Percentiles rank a stretch among this genome's conserved stretches.
phyloP scores from a whole-genome alignment of 371 early-diverging fungal genomes.

The Dichotomocladium elegans region DNA sequence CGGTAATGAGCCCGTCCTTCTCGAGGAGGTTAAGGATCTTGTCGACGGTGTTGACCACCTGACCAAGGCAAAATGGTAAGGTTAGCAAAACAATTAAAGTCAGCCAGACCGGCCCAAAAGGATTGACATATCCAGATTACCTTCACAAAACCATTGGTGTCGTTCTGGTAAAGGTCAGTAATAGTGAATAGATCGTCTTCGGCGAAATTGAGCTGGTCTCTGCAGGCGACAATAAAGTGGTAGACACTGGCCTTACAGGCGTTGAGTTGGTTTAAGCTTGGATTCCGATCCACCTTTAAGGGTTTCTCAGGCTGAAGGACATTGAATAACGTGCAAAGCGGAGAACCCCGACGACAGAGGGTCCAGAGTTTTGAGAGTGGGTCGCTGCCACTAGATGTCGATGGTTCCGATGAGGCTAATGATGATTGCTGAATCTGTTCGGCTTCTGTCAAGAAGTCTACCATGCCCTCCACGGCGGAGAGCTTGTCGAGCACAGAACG shows the following conservation, averaged over 20 bases:
- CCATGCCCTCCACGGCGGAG: conserved; percentile 57
- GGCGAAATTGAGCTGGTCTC: conserved; percentile 59
- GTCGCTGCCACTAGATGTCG: conserved; percentile 43
- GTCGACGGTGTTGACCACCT: conserved; percentile 66
- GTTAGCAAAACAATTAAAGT: not conserved
- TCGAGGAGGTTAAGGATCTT: conserved; percentile 66
- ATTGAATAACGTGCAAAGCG: conserved; percentile 81
- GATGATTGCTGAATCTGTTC: conserved; percentile 10
- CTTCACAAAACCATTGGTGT: conserved; percentile 93
- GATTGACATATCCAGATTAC: conserved; percentile 40
- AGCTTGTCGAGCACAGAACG: conserved; percentile 56
- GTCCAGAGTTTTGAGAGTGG: conserved; percentile 87
- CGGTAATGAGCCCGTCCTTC: conserved; percentile 59
- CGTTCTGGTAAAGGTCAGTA: conserved; percentile 86
- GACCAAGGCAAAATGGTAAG: not conserved
- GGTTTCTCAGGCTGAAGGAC: conserved; percentile 59
- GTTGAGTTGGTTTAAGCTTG: conserved; percentile 56
- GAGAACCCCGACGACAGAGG: conserved; percentile 82
- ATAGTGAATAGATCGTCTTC: conserved; percentile 84
- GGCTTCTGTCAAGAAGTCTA: conserved; percentile 45
- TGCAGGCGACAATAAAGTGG: conserved; percentile 72
- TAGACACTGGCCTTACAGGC: conserved; percentile 82
- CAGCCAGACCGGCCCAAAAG: too few relatives aligned
- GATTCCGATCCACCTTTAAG: conserved; percentile 49
- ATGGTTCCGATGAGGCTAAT: conserved; percentile 23